Conservation (phyloP, 306 rosid genomes). For the Lathyrus sativus region DNA sequence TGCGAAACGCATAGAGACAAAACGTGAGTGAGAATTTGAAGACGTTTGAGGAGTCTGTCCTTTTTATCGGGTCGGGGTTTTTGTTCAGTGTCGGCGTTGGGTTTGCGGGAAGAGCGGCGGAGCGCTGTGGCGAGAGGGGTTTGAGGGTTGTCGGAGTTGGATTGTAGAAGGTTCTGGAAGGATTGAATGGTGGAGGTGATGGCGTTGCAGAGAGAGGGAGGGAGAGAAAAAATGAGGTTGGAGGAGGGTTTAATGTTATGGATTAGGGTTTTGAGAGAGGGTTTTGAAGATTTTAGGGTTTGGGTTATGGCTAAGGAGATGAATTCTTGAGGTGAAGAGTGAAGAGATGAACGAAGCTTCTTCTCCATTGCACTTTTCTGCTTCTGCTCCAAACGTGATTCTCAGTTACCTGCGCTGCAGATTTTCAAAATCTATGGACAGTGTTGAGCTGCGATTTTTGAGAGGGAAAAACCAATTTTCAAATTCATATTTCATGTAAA, state of each 20-base stretch:
- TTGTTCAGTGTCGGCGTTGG: constrained; percentile 35
- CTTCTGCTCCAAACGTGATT: not conserved
- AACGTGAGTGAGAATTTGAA: constrained; percentile 54
- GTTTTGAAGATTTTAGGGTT: constrained; percentile 63
- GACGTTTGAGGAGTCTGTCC: constrained; percentile 44
- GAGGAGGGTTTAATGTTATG: constrained; percentile 63
- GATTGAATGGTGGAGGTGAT: constrained; percentile 52
- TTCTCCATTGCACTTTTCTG: constrained; percentile 55
- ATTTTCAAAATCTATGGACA: not conserved
- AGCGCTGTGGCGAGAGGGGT: constrained; percentile 67
- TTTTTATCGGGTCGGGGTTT: constrained; percentile 24
- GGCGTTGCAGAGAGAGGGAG: constrained; percentile 55
- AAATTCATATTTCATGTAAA: not conserved
- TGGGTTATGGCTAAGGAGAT: constrained; percentile 51
- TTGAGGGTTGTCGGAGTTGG: constrained; percentile 41
- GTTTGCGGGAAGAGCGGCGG: constrained; percentile 66
- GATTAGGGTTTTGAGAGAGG: constrained; percentile 70
- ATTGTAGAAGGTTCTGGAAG: constrained; percentile 43
- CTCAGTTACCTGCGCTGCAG: not conserved
- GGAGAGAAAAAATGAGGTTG: constrained; percentile 59
- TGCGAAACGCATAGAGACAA: constrained; percentile 63
- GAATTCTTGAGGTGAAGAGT: constrained; percentile 67
- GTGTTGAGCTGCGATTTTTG: not conserved
- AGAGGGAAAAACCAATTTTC: not conserved
- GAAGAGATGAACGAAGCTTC: constrained; percentile 71